Evolutionary conservation across 2,329 filamentous ascomycete species (phyloP).

Genomic region (Westerdykella aurantiaca): DNA sequence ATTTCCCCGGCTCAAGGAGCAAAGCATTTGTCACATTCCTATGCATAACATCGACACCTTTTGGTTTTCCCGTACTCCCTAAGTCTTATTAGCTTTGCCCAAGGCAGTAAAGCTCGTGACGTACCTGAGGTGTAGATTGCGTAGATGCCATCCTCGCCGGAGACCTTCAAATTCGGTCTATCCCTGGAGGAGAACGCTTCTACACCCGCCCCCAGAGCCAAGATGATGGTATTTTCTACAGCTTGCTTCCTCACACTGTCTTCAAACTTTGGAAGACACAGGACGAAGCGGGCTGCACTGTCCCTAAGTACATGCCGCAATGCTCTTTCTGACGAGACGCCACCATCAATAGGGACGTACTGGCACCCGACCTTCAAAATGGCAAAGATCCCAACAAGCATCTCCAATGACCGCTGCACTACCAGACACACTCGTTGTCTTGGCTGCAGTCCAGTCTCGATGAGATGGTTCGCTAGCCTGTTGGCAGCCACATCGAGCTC

Average conservation of each 20-base stretch:
- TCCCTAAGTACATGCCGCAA: conserved; percentile 48
- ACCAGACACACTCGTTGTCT: conserved; percentile 50
- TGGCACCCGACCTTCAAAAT: conserved; percentile 54
- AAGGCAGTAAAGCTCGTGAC: neutral
- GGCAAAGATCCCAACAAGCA: conserved; percentile 54
- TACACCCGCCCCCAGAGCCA: conserved; percentile 12
- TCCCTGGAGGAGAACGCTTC: conserved; percentile 12
- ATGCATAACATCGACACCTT: conserved; percentile 55
- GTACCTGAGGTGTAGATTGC: conserved; percentile 50
- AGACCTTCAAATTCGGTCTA: conserved; percentile 14
- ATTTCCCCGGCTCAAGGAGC: conserved; percentile 46
- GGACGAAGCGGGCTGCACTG: conserved; percentile 41
- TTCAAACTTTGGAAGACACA: conserved; percentile 42
- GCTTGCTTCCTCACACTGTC: conserved; percentile 19
- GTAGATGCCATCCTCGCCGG: conserved; percentile 25
- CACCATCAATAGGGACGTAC: conserved; percentile 56
- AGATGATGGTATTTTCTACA: conserved; percentile 9
- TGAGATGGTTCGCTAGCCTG: conserved; percentile 27
- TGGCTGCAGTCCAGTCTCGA: conserved; percentile 20
- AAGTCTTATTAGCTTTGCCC: conserved; percentile 3
- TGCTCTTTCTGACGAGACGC: conserved; percentile 30
- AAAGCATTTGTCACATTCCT: conserved; percentile 52
- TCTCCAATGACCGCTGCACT: conserved; percentile 51
- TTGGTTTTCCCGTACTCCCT: conserved; percentile 52
- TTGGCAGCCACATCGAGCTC: conserved; percentile 28